These are phyloP conservation scores for Galerina sulciceps DNA, from an alignment of 768 basidiomycete species.

Conservation along the genomic window DNA sequence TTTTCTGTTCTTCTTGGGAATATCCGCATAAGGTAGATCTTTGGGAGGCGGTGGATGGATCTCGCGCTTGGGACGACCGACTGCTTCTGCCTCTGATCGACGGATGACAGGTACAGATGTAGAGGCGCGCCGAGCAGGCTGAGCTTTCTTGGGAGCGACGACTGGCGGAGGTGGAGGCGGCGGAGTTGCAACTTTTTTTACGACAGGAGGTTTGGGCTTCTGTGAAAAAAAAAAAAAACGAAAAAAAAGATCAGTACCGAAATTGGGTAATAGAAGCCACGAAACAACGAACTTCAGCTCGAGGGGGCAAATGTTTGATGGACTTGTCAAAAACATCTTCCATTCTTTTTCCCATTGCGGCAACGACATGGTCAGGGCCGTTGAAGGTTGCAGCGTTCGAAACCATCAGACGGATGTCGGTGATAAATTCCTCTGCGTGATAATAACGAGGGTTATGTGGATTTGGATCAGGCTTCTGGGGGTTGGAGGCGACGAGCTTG, in stretches of 20 bases:
- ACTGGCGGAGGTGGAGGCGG: constrained; percentile 47
- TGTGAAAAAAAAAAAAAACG: no score
- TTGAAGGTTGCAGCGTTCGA: constrained; percentile 91
- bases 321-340: constrained; percentile 89
- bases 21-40: constrained; percentile 84
- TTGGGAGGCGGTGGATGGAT: constrained; percentile 95
- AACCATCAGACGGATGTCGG: constrained; percentile 88
- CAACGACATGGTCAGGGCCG: constrained; percentile 84
- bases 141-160: constrained; percentile 45
- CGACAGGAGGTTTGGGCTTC: constrained; percentile 44
- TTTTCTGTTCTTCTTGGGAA: constrained; percentile 70
- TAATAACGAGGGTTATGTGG: constrained; percentile 75
- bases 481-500: constrained; percentile 82
- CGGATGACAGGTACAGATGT: constrained; percentile 84
- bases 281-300: constrained; percentile 65
- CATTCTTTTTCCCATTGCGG: constrained; percentile 78
- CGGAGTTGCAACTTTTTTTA: constrained; percentile 50
- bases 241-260: constrained; percentile 15
- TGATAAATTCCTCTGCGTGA: constrained; percentile 78
- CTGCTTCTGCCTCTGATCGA: constrained; percentile 67
- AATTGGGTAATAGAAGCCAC: constrained; percentile 7
- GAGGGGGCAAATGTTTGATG: constrained; percentile 79
- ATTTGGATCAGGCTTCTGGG: constrained; percentile 74
- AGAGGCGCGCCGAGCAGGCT: constrained; percentile 69
- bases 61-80: constrained; percentile 93